Percentiles rank a stretch among this genome's conserved stretches.
These are phyloP conservation scores for Cladosporium sp. DNA, from an alignment of 2,329 filamentous ascomycete genomes.

Conservation along the genomic window DNA sequence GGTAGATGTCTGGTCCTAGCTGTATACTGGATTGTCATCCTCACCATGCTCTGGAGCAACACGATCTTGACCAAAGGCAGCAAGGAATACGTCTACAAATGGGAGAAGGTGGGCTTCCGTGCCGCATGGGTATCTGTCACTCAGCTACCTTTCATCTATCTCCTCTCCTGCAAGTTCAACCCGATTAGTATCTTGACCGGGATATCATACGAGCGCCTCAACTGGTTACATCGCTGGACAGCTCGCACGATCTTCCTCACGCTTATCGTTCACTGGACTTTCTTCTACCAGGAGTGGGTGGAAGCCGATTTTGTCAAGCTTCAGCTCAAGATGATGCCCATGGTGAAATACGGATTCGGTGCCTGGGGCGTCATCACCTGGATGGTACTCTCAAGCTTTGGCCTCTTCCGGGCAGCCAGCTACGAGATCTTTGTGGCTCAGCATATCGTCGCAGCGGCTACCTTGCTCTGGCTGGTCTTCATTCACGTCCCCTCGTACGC, in stretches of 20 bases:
- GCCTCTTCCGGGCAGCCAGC: slow-evolving; percentile 50
- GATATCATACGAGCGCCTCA: slow-evolving; percentile 53
- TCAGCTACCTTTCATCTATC: slow-evolving; percentile 65
- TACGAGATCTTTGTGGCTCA: slow-evolving; percentile 60
- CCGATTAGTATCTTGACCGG: slow-evolving; percentile 50
- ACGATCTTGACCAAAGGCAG: slow-evolving; percentile 32
- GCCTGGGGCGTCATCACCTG: slow-evolving; percentile 56
- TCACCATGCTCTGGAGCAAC: slow-evolving; percentile 35
- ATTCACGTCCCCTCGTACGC: slow-evolving; percentile 48
- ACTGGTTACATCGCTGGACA: slow-evolving; percentile 57
- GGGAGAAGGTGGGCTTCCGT: slow-evolving; percentile 66
- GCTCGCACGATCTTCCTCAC: slow-evolving; percentile 56
- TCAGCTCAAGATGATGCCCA: slow-evolving; percentile 51
- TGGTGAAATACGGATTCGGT: slow-evolving; percentile 55
- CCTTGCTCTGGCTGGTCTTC: slow-evolving; percentile 53
- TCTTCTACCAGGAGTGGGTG: slow-evolving; percentile 56
- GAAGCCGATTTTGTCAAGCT: slow-evolving; percentile 53
- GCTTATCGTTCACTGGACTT: slow-evolving; percentile 57
- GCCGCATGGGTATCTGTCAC: slow-evolving; percentile 68
- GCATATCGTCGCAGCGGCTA: slow-evolving; percentile 54
- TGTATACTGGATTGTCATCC: slow-evolving; percentile 37
- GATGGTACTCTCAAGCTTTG: slow-evolving; percentile 54
- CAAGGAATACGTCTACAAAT: slow-evolving; percentile 36
- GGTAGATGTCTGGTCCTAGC: slow-evolving; percentile 34
- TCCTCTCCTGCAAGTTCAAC: slow-evolving; percentile 50